Conservation (phyloP, 331 rosid species). For the Quercus phellos region DNA sequence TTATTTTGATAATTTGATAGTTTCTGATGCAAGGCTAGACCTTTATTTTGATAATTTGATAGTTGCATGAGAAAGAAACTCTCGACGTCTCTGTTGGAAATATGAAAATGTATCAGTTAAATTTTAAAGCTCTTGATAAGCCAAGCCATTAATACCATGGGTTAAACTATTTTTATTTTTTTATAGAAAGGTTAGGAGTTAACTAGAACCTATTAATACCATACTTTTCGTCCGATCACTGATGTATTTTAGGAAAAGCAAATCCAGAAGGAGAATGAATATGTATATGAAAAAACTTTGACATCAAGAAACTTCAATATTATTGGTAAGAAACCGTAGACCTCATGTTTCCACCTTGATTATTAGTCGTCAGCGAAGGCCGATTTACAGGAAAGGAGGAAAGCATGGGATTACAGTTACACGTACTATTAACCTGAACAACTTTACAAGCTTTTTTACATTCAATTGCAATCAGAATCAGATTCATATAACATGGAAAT, state of each 20-base stretch:
- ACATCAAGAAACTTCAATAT: background rate
- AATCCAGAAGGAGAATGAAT: background rate
- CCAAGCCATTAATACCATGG: too few species aligned
- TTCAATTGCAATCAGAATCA: slow-evolving; percentile 28
- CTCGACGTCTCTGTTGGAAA: too few species aligned
- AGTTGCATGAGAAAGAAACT: too few species aligned
- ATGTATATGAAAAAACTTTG: background rate
- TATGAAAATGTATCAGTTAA: too few species aligned
- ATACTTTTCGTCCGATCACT: too few species aligned
- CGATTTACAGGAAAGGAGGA: slow-evolving; percentile 21
- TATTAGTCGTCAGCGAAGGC: background rate
- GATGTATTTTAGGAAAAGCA: background rate
- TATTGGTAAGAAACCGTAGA: background rate
- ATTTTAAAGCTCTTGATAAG: too few species aligned
- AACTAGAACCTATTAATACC: too few species aligned
- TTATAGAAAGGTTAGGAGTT: too few species aligned
- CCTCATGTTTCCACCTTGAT: slow-evolving; percentile 3
- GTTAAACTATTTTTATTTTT: too few species aligned
- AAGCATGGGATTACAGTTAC: slow-evolving; percentile 15
- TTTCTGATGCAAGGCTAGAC: too few species aligned
- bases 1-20: too few species aligned
- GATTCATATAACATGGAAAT: slow-evolving; percentile 8
- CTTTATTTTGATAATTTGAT: too few species aligned
- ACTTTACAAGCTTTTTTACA: slow-evolving; percentile 37
- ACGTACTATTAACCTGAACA: slow-evolving; percentile 5